A percentile compares a stretch with the other conserved stretches of the same genome.
These are phyloP conservation scores for Ligustrum vulgare DNA, from an alignment of 257 asterid genomes.

Conservation along the genomic window DNA sequence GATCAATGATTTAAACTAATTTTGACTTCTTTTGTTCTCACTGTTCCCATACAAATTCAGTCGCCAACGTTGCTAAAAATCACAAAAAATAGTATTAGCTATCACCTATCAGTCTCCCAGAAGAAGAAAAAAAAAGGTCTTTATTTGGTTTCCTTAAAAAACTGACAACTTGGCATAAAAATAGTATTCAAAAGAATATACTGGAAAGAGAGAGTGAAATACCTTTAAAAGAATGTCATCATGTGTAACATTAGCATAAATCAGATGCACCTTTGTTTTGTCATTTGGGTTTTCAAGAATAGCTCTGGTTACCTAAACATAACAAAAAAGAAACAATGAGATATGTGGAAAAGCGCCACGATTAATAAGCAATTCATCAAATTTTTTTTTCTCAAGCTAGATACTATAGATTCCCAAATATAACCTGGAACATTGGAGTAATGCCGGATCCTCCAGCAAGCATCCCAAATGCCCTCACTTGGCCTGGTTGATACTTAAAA, in stretches of 20 bases:
- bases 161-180: conserved; percentile 8
- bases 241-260: conserved; percentile 83
- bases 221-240: conserved; percentile 97
- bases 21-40: too few species aligned
- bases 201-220: conserved; percentile 12
- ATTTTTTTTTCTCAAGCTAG: not conserved
- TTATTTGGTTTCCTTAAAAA: not conserved
- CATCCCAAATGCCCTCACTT: conserved; percentile 69
- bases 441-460: conserved; percentile 76
- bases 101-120: too few species aligned
- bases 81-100: not conserved
- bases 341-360: not conserved
- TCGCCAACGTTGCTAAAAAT: not conserved
- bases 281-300: conserved; percentile 82
- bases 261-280: conserved; percentile 72
- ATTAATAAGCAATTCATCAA: not conserved
- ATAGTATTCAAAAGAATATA: conserved; percentile 11
- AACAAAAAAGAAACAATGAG: conserved; percentile 16
- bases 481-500: conserved; percentile 63
- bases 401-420: conserved; percentile 10
- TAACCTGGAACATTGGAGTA: conserved; percentile 71
- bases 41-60: too few species aligned
- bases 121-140: not conserved
- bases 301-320: conserved; percentile 80
- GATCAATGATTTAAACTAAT: not conserved